Evolutionary conservation across 2,329 filamentous ascomycete species (phyloP), one percentile per base, ranked within the genome.

Genomic region (Didymella arachidicola): DNA sequence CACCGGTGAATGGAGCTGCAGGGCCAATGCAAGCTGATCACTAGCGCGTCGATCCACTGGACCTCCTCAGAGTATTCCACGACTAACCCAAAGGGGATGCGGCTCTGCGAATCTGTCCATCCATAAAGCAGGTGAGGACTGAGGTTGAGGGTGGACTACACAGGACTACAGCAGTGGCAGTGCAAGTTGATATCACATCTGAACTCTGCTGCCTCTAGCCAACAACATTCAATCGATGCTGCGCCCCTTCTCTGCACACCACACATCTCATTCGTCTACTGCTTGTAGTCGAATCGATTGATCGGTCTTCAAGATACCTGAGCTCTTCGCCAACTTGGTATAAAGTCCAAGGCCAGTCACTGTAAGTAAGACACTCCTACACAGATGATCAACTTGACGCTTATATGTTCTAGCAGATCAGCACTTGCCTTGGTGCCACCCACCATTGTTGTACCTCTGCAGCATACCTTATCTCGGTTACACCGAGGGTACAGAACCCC

Each of bases 71-170:
- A 22, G 59, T 32, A 66, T 67, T 61, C 53, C 59, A 57, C 50
- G 52, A 46, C 48, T 49, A 48, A 19, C 55, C 29, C 44, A 19
- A 48, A 26, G 10, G 32, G 32, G 19, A 72, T 76, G 74, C 71
- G 74, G 74, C 74, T 76, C 74, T 76, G 74, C 73, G 58, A 67
- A 25, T 27, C 26, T 18, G 52, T 55, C 53, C 36, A 66, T 18
- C 59, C 70, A 74, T 76, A 75, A 75, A 75, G 67, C 60, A 68
- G 25, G 56, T 61, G 47, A 59, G 52, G 63, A 55, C 67, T 67
- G 58, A 61, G 61, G 51, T 62, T 60, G 49, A 63, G 58, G 57
- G 59, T 59, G 63, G 60, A 55, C 61, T 64, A 65, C 60, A 65
- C 57, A 49, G 63, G 59, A 63, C 63, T 59, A 61, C 56, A 64